These are phyloP conservation scores for Mycena indigotica DNA, from an alignment of 768 basidiomycete genomes.

Conservation along the genomic window DNA sequence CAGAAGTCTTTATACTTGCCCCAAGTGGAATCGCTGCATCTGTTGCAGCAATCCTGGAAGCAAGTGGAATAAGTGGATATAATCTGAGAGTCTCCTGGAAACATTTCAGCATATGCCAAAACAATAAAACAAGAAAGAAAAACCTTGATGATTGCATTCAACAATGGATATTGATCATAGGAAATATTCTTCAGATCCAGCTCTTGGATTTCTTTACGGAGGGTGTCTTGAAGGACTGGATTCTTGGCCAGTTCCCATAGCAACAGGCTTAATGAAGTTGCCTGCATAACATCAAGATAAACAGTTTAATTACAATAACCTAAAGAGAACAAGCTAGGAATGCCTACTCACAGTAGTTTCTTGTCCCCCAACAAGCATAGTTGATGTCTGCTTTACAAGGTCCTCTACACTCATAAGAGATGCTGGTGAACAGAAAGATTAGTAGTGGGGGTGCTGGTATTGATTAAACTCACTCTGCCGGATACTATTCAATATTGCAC, in stretches of 20 bases:
- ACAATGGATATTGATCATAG: background rate
- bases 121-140: slow-evolving; percentile 1
- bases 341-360: background rate
- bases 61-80: too few relatives aligned
- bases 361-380: background rate
- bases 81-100: too few relatives aligned
- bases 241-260: background rate
- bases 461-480: background rate
- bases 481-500: background rate
- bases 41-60: too few relatives aligned
- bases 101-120: too few relatives aligned
- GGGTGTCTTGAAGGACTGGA: background rate
- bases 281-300: too few relatives aligned
- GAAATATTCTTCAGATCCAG: background rate
- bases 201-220: background rate
- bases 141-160: background rate
- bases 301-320: too few relatives aligned
- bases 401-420: background rate
- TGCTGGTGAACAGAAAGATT: background rate
- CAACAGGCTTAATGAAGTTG: background rate
- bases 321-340: background rate
- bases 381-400: background rate
- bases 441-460: too few relatives aligned
- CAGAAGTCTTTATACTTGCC: too few relatives aligned
- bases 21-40: too few relatives aligned